Percentiles rank a stretch among this genome's conserved stretches.
Evolutionary conservation across 1,139 yeast genomes (phyloP).

Genomic region (Blastobotrys illinoisensis): DNA sequence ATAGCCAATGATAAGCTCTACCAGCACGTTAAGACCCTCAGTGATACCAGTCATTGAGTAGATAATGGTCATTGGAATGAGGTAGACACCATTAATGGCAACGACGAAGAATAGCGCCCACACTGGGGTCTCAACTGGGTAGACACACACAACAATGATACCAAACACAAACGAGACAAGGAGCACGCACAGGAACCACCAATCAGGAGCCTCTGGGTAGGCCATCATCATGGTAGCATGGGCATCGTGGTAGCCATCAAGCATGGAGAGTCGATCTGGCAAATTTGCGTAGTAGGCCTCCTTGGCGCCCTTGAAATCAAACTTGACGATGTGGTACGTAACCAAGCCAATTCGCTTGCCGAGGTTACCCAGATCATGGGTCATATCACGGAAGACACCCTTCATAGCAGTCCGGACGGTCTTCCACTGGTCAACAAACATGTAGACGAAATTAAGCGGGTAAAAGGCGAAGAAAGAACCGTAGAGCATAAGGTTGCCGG

Average conservation of each 20-base stretch:
- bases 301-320: slow-evolving; percentile 4
- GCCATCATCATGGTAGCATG: slow-evolving; percentile 9
- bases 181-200: slow-evolving; percentile 49
- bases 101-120: slow-evolving; percentile 56
- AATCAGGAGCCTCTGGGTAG: slow-evolving; percentile 43
- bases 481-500: slow-evolving; percentile 38
- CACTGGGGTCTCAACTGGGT: slow-evolving; percentile 43
- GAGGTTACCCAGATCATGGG: background rate
- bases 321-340: background rate
- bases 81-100: slow-evolving; percentile 49
- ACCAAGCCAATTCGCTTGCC: background rate
- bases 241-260: slow-evolving; percentile 12
- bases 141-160: slow-evolving; percentile 42
- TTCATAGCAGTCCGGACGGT: slow-evolving; percentile 19
- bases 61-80: slow-evolving; percentile 46
- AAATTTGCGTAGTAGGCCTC: background rate
- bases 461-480: slow-evolving; percentile 31
- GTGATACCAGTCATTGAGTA: slow-evolving; percentile 48
- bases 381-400: slow-evolving; percentile 12
- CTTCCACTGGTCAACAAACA: slow-evolving; percentile 21
- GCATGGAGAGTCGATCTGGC: slow-evolving; percentile 8
- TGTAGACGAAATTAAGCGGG: slow-evolving; percentile 25
- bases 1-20: slow-evolving; percentile 55
- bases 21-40: slow-evolving; percentile 50
- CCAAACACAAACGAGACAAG: slow-evolving; percentile 41